Conservation (phyloP, 1,139 yeast species). For the Wickerhamomyces sp. region DNA sequence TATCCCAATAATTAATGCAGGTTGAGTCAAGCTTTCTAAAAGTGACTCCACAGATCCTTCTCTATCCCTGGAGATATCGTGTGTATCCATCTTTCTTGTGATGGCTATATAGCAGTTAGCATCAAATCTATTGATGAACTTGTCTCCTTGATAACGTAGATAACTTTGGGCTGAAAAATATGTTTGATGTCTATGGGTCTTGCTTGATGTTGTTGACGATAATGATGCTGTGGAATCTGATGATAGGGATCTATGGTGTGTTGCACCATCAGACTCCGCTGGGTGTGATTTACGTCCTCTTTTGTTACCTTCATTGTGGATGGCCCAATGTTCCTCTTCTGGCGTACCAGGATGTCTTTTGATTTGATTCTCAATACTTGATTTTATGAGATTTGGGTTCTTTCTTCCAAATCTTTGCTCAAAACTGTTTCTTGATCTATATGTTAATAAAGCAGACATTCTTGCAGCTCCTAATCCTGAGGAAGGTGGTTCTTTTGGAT, state of each 20-base stretch:
- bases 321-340: conserved; percentile 52
- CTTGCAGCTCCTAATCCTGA: conserved; percentile 94
- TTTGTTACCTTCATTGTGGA: conserved; percentile 62
- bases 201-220: conserved; percentile 20
- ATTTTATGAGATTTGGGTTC: conserved; percentile 41
- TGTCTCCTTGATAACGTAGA: conserved; percentile 87
- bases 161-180: conserved; percentile 94
- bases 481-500: conserved; percentile 70
- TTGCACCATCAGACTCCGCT: conserved; percentile 18
- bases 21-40: conserved; percentile 57
- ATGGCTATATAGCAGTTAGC: conserved; percentile 95
- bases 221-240: conserved; percentile 9
- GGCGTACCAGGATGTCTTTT: conserved; percentile 31
- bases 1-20: conserved; percentile 83
- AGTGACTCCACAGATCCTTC: conserved; percentile 42
- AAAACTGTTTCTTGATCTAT: conserved; percentile 87
- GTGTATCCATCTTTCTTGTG: conserved; percentile 90
- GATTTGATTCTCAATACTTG: conserved; percentile 21
- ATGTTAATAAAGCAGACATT: conserved; percentile 92
- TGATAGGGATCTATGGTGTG: conserved; percentile 20
- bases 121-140: conserved; percentile 85
- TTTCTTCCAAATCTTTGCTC: conserved; percentile 87
- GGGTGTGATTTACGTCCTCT: conserved; percentile 21
- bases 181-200: conserved; percentile 49
- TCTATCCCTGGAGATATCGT: conserved; percentile 84